These are phyloP conservation scores for Pelargonium cotyledonis DNA, from an alignment of 441 rosid genomes.

Conservation along the genomic window DNA sequence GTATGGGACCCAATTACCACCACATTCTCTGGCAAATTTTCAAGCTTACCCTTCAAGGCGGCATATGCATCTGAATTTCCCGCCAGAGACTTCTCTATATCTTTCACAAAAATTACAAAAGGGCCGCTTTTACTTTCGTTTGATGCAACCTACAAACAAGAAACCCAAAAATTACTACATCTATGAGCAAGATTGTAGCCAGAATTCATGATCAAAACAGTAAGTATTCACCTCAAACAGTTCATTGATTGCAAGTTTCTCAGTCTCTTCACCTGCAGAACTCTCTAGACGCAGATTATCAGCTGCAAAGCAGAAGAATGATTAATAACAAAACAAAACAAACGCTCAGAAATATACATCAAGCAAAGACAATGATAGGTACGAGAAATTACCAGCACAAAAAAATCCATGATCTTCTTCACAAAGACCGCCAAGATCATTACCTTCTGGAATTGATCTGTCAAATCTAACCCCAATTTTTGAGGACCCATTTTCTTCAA, in stretches of 20 bases:
- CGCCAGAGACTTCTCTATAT: constrained; percentile 76
- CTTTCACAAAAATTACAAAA: constrained; percentile 79
- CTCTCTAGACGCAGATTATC: constrained; percentile 76
- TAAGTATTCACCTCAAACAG: constrained; percentile 67
- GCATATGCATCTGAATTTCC: constrained; percentile 71
- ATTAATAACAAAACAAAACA: constrained; percentile 8
- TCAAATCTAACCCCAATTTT: constrained; percentile 97
- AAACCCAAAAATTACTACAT: constrained; percentile 19
- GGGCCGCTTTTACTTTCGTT: constrained; percentile 69
- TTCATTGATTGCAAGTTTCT: constrained; percentile 77
- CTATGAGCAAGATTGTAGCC: constrained; percentile 12
- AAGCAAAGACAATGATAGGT: constrained; percentile 8
- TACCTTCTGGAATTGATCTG: constrained; percentile 79
- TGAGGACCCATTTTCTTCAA: constrained; percentile 84
- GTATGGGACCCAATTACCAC: constrained; percentile 85
- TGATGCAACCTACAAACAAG: constrained; percentile 52
- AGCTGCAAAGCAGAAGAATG: constrained; percentile 36
- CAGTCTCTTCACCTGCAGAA: constrained; percentile 74
- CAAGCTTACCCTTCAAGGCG: constrained; percentile 69
- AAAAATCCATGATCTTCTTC: constrained; percentile 91
- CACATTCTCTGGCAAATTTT: constrained; percentile 63
- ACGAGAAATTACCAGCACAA: constrained; percentile 57
- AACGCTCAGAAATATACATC: constrained; percentile 1
- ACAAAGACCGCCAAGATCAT: constrained; percentile 90
- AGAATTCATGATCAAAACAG: constrained; percentile 8